Base-by-base conservation (phyloP, 2,329 filamentous ascomycete species). In the Cladorrhinum sp. region DNA sequence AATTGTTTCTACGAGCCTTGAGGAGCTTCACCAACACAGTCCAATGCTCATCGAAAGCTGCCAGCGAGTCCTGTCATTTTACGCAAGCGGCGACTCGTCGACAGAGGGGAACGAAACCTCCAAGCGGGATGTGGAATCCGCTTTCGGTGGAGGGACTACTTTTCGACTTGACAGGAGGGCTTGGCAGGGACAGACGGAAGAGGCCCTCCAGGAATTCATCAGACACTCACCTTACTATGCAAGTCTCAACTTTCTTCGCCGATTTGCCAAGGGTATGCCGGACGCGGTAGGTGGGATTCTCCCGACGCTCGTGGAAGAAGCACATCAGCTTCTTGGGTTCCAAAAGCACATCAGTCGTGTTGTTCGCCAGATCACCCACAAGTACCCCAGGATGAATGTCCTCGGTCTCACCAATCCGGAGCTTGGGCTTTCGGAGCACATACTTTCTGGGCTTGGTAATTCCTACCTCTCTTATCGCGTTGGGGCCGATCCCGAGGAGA, bases 331-430 rank as follows among this genome's bases (percentile, higher is more conserved):
- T 1, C 55, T 66, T 3, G 59, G 57, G 1, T 75, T 77, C 62
- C 71, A 74, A 36, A 57, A 60, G 1, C 74, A 77, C 23, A 25
- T 78, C 3, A 64, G 69, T 5, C 68, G 71, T 1, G 66, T 77
- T 10, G 64, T 72, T 8, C 64, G 67, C 51, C 77, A 79, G 64
- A 73, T 79, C 7, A 61, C 68, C 0, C 77, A 79, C 66, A 71
- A 72, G 10, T 75, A 76, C 48, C 71, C 76, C 0, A 67, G 66
- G 2, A 76, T 78, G 75, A 68, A 73, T 8, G 72, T 77, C 13
- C 68, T 80, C 1, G 72, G 72, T 1, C 60, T 79, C 1, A 71
- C 72, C 0, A 72, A 74, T 6, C 63, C 70, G 0, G 67, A 69
- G 1, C 25, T 68, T n/a, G 66, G 67, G 0, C 62, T 79, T 29